Conservation (phyloP, 176 grass and related monocot genomes). For the Zizania latifolia region DNA sequence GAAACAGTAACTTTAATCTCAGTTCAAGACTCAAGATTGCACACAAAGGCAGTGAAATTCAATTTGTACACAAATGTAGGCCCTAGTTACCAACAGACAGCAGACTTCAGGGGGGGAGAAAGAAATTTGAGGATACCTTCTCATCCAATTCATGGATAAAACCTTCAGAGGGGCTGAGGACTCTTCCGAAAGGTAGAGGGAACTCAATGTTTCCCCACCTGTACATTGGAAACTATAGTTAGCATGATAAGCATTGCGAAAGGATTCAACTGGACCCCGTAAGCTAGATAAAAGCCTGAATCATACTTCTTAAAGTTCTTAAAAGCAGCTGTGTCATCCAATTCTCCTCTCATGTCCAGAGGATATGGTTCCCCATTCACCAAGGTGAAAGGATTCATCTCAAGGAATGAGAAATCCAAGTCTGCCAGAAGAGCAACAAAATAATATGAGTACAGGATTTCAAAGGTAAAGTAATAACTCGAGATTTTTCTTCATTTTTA, state of each 20-base stretch:
- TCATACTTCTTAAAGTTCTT: slow-evolving; percentile 96
- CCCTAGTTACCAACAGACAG: background rate
- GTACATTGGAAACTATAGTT: background rate
- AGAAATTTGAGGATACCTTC: slow-evolving; percentile 58
- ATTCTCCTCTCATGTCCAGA: slow-evolving; percentile 95
- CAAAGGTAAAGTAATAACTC: background rate
- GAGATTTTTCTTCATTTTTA: background rate
- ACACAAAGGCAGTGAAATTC: background rate
- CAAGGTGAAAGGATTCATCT: slow-evolving; percentile 97
- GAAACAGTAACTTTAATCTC: slow-evolving; percentile 26
- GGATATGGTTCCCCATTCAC: slow-evolving; percentile 91
- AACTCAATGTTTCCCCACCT: slow-evolving; percentile 90
- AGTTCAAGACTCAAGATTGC: background rate
- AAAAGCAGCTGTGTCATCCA: slow-evolving; percentile 97
- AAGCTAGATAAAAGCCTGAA: slow-evolving; percentile 10
- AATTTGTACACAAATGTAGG: background rate
- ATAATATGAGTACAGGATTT: background rate
- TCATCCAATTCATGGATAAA: slow-evolving; percentile 93
- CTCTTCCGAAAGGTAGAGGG: slow-evolving; percentile 93
- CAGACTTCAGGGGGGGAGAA: background rate
- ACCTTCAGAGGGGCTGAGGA: slow-evolving; percentile 78
- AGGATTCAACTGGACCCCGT: background rate
- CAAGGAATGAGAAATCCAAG: slow-evolving; percentile 96
- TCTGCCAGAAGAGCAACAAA: slow-evolving; percentile 39
- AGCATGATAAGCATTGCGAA: background rate